A percentile compares a stretch with the other conserved stretches of the same genome.
Conservation (phyloP, 2,329 filamentous ascomycete species). For the Leptoxyphium fumago region DNA sequence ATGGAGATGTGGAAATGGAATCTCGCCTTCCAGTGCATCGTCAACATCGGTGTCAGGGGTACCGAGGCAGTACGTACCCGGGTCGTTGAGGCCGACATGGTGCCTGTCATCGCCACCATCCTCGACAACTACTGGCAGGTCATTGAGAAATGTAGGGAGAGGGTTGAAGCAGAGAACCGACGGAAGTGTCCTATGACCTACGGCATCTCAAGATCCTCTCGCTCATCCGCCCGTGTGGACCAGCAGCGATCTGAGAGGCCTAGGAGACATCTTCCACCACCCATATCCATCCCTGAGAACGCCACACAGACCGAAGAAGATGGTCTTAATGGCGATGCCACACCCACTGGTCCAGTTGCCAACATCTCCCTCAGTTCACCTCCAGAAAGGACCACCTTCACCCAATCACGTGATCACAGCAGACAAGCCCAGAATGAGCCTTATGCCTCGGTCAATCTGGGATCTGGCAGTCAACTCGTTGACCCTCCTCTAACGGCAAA, state of each 20-base stretch:
- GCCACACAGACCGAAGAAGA: slow-evolving; percentile 32
- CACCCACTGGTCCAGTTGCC: slow-evolving; percentile 38
- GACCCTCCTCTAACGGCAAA: slow-evolving; percentile 16
- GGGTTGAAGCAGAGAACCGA: slow-evolving; percentile 66
- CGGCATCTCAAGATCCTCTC: slow-evolving; percentile 21
- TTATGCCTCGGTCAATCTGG: slow-evolving; percentile 14
- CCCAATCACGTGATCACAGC: neutral
- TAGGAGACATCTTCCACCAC: slow-evolving; percentile 68
- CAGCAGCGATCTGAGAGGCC: slow-evolving; percentile 28
- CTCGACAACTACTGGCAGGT: slow-evolving; percentile 97
- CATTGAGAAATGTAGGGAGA: slow-evolving; percentile 78
- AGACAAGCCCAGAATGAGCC: slow-evolving; percentile 4
- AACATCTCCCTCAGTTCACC: slow-evolving; percentile 53
- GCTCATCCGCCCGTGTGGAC: slow-evolving; percentile 21
- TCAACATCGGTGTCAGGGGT: slow-evolving; percentile 94
- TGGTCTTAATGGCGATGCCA: slow-evolving; percentile 42
- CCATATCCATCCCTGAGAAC: slow-evolving; percentile 60
- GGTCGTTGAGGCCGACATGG: slow-evolving; percentile 97
- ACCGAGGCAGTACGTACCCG: slow-evolving; percentile 87
- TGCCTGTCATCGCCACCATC: slow-evolving; percentile 94
- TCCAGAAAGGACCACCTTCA: slow-evolving; percentile 46
- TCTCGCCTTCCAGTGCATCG: slow-evolving; percentile 93
- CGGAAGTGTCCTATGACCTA: slow-evolving; percentile 27
- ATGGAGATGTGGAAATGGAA: slow-evolving; percentile 99
- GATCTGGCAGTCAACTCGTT: slow-evolving; percentile 21